Evolutionary conservation across 2,329 filamentous ascomycete genomes (phyloP).

Genomic region (Scleromitrula shiraiana): DNA sequence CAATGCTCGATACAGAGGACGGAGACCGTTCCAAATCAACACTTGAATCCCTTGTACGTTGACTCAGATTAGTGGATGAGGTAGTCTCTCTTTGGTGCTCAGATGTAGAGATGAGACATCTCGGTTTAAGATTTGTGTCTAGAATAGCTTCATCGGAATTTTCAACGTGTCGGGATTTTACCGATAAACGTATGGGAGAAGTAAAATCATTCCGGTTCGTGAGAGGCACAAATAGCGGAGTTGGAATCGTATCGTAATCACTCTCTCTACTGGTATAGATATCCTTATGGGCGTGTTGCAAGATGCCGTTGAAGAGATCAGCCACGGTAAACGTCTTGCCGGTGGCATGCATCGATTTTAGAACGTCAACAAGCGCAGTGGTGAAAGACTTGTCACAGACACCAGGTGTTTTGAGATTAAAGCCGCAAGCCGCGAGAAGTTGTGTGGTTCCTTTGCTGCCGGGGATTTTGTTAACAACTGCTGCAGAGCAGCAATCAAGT

Average conservation of each 20-base stretch:
- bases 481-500: conserved; percentile 43
- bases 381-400: not conserved
- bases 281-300: not conserved
- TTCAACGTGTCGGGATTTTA: too few species aligned
- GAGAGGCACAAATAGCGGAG: not conserved
- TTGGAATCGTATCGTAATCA: not conserved
- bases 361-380: not conserved
- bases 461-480: conserved; percentile 37
- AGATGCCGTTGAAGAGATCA: not conserved
- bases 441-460: not conserved
- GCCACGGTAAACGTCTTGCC: not conserved
- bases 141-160: too few species aligned
- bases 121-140: too few species aligned
- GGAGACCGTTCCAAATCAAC: not conserved
- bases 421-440: not conserved
- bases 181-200: too few species aligned
- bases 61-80: too few species aligned
- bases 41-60: too few species aligned
- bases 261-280: too few species aligned
- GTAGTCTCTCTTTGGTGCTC: too few species aligned
- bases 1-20: not conserved
- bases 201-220: too few species aligned
- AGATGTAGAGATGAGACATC: too few species aligned
- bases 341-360: not conserved
- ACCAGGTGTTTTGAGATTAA: not conserved